Conservation (phyloP, 2,329 filamentous ascomycete species). For the Emergomyces orientalis region DNA sequence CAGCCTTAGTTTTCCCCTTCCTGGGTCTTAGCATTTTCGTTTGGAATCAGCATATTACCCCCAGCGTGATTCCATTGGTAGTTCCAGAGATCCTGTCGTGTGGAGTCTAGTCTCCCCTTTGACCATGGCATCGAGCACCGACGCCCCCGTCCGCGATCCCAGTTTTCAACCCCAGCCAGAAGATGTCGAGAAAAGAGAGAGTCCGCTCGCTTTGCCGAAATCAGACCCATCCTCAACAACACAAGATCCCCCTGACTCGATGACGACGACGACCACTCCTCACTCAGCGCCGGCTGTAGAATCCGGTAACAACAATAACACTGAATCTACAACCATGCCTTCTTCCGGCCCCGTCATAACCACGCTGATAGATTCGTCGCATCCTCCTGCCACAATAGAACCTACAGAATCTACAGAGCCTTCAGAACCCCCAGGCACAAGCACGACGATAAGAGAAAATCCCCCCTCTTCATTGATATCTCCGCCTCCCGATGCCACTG, state of each 20-base stretch:
- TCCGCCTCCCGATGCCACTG: not conserved
- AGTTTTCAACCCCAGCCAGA: not conserved
- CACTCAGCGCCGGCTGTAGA: not conserved
- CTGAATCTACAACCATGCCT: not conserved
- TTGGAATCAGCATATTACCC: not conserved
- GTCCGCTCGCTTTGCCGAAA: not conserved
- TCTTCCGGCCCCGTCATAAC: not conserved
- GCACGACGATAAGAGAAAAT: constrained; percentile 1
- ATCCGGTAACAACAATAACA: not conserved
- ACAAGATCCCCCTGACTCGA: not conserved
- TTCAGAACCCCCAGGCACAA: not conserved
- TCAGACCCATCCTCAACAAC: not conserved
- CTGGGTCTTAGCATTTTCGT: not conserved
- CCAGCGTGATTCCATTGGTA: not conserved
- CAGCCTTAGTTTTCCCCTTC: not conserved
- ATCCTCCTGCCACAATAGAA: not conserved
- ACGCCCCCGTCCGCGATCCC: not conserved
- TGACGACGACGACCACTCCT: too few relatives aligned
- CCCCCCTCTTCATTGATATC: constrained; percentile 2
- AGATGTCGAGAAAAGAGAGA: not conserved
- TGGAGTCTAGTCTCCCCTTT: not conserved
- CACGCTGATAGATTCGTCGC: not conserved
- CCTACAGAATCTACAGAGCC: not conserved
- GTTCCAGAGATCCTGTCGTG: not conserved
- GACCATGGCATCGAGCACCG: not conserved